A percentile compares a stretch with the other conserved stretches of the same genome.
Conservation (phyloP, 1,139 yeast genomes). For the Lodderomyces theae region DNA sequence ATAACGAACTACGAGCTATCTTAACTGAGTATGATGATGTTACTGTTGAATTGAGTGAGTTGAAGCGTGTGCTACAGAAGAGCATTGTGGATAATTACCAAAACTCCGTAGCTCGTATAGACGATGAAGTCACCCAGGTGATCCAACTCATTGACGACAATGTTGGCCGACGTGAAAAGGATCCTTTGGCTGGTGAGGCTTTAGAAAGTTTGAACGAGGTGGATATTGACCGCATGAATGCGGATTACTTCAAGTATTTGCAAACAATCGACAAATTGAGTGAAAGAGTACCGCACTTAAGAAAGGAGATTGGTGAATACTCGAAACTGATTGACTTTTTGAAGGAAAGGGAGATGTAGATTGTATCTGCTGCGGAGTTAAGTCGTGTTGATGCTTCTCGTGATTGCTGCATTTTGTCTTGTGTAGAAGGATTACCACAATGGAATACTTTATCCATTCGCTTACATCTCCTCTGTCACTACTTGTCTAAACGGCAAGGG, state of each 20-base stretch:
- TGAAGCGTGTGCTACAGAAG: constrained; percentile 54
- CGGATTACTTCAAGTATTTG: constrained; percentile 29
- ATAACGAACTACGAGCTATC: constrained; percentile 50
- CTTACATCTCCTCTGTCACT: no score
- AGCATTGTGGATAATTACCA: constrained; percentile 28
- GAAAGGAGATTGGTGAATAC: constrained; percentile 30
- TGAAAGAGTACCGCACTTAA: constrained; percentile 29
- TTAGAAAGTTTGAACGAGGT: constrained; percentile 1
- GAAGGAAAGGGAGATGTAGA: constrained; percentile 16
- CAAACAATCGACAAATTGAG: constrained; percentile 25
- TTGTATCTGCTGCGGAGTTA: no score
- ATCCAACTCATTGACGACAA: constrained; percentile 10
- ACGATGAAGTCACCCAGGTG: constrained; percentile 28
- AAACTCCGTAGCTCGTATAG: constrained; percentile 28
- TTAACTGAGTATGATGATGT: constrained; percentile 57
- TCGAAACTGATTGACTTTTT: constrained; percentile 33
- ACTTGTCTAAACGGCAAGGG: no score
- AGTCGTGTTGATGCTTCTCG: no score
- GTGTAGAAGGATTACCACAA: no score
- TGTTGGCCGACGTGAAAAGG: constrained; percentile 10
- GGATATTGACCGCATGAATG: constrained; percentile 20
- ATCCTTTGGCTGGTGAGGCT: constrained; percentile 9
- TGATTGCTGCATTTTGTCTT: no score
- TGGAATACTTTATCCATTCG: no score
- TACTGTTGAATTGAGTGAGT: constrained; percentile 49